Conservation (phyloP, 176 grass and related monocot species). For the Miscanthus lutarioriparius region DNA sequence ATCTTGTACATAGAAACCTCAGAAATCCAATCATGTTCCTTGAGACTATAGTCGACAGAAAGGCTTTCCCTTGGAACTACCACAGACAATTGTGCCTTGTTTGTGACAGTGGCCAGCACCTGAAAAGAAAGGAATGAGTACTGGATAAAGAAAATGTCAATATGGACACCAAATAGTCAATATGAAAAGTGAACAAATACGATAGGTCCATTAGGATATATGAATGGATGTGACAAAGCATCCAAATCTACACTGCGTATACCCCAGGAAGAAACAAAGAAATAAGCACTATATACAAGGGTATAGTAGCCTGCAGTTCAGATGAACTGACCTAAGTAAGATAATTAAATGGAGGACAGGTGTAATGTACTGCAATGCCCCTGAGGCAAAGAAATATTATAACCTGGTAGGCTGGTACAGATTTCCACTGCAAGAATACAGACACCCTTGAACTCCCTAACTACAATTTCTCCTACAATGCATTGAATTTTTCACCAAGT, state of each 20-base stretch:
- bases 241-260: too few species aligned
- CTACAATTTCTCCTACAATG: background rate
- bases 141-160: background rate
- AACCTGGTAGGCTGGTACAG: background rate
- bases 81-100: background rate
- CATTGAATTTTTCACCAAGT: background rate
- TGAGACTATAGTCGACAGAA: background rate
- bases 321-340: background rate
- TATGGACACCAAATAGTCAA: background rate
- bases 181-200: background rate
- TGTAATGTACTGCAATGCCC: background rate
- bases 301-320: background rate
- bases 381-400: background rate
- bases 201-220: background rate
- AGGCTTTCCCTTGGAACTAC: constrained; percentile 3
- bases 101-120: background rate
- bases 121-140: too few species aligned
- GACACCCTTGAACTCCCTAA: too few species aligned
- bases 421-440: background rate
- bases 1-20: background rate
- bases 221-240: too few species aligned
- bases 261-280: too few species aligned
- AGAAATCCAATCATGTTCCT: background rate
- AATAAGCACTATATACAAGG: too few species aligned
- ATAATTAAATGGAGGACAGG: constrained; percentile 3